phyloP scores from a whole-genome alignment of 1,139 yeast species.

The Candida tetrigidarum region DNA sequence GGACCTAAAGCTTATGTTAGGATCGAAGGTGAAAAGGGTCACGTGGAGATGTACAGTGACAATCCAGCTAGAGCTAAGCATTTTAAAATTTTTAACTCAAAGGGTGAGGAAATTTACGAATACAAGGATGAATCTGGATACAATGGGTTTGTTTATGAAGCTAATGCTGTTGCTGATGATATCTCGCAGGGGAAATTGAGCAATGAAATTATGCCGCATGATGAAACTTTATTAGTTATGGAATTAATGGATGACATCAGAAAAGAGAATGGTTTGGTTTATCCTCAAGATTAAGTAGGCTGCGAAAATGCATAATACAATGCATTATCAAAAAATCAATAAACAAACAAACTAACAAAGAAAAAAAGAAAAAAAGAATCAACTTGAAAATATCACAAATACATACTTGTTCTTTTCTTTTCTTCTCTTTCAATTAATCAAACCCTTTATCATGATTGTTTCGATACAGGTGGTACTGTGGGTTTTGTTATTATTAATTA shows the following conservation, averaged over 20 bases:
- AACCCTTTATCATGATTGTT: background rate
- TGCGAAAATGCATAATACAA: constrained; percentile 9
- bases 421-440: background rate
- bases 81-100: constrained; percentile 31
- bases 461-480: background rate
- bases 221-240: constrained; percentile 49
- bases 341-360: background rate
- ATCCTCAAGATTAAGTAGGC: constrained; percentile 36
- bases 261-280: constrained; percentile 41
- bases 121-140: constrained; percentile 34
- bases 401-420: background rate
- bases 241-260: constrained; percentile 49
- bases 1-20: constrained; percentile 36
- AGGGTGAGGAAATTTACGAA: constrained; percentile 25
- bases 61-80: constrained; percentile 39
- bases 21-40: constrained; percentile 45
- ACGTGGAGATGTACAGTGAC: constrained; percentile 35
- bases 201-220: constrained; percentile 41
- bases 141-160: constrained; percentile 55
- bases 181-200: constrained; percentile 38
- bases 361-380: background rate
- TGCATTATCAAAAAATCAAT: background rate
- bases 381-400: constrained; percentile 3
- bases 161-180: constrained; percentile 52
- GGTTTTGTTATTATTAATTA: background rate